A percentile compares a stretch with the other conserved stretches of the same genome.
These are phyloP conservation scores for Hippophae gyantsensis DNA, from an alignment of 306 rosid species.

Conservation along the genomic window DNA sequence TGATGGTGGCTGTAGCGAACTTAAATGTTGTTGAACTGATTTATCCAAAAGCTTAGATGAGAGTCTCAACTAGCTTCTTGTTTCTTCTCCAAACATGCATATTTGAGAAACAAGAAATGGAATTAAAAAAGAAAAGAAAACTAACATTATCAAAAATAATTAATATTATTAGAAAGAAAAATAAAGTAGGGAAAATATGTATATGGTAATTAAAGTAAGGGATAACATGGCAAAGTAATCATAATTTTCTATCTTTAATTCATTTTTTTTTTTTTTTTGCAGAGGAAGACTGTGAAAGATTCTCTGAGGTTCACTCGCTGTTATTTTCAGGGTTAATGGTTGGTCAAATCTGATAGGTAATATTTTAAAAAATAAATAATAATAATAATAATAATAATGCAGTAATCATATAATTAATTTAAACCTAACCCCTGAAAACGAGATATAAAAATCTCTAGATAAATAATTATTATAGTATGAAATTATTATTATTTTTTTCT, in stretches of 20 bases:
- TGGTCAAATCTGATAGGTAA: slow-evolving; percentile 13
- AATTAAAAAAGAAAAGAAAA: no score
- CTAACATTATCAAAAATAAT: no score
- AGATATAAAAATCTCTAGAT: not conserved
- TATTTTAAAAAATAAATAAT: not conserved
- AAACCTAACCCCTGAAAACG: slow-evolving; percentile 19
- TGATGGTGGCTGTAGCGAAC: slow-evolving; percentile 57
- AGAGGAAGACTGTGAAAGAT: slow-evolving; percentile 18
- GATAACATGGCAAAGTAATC: slow-evolving; percentile 3
- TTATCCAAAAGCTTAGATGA: slow-evolving; percentile 22
- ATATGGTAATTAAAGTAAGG: not conserved
- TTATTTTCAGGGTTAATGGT: slow-evolving; percentile 11
- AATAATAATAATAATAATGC: not conserved
- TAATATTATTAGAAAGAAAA: not conserved
- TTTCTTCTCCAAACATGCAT: slow-evolving; percentile 1
- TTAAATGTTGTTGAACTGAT: slow-evolving; percentile 52
- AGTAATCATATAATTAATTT: slow-evolving; percentile 2
- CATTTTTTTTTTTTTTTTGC: not conserved
- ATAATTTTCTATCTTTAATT: slow-evolving; percentile 8
- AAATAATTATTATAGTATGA: not conserved
- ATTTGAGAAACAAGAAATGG: not conserved
- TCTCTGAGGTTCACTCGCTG: slow-evolving; percentile 18
- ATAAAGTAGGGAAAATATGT: not conserved
- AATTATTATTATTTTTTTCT: not conserved
- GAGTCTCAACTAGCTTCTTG: not conserved